These are phyloP conservation scores for Chytriomyces confervae DNA, from an alignment of 192 early-diverging fungal species.

Conservation along the genomic window DNA sequence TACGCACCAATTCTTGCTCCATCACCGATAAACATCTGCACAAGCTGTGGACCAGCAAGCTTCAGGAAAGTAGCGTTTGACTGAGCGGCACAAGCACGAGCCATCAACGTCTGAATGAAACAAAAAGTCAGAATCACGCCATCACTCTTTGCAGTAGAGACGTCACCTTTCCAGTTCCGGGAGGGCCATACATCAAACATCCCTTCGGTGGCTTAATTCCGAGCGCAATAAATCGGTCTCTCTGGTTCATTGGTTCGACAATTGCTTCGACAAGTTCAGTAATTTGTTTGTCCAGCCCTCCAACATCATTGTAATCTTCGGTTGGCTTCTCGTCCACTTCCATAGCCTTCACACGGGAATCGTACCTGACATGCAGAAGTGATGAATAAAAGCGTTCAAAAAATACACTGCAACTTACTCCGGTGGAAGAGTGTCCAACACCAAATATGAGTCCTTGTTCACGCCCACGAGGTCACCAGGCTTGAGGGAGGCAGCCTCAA, in stretches of 20 bases:
- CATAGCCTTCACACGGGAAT: constrained; percentile 98
- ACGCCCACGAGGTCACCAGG: constrained; percentile 98
- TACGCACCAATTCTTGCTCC: constrained; percentile 47
- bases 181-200: constrained; percentile 94
- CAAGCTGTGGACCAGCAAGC: constrained; percentile 94
- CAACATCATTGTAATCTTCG: constrained; percentile 95
- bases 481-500: constrained; percentile 84
- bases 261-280: constrained; percentile 97
- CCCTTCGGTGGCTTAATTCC: constrained; percentile 99
- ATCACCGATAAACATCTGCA: constrained; percentile 74
- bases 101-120: constrained; percentile 74
- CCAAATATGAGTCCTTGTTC: constrained; percentile 96
- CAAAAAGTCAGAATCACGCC: neutral
- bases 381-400: neutral
- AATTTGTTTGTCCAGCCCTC: constrained; percentile 95
- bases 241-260: constrained; percentile 96
- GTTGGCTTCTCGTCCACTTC: constrained; percentile 99
- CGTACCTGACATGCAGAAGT: constrained; percentile 67
- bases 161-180: constrained; percentile 86
- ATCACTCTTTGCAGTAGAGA: neutral
- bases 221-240: constrained; percentile 91
- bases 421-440: constrained; percentile 93
- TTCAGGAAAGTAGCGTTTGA: constrained; percentile 96
- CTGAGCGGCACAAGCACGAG: constrained; percentile 97
- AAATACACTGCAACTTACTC: constrained; percentile 64